Percentiles rank a stretch among this genome's conserved stretches.
phyloP scores from a whole-genome alignment of 2,329 filamentous ascomycete species.

The Aotearoamyces nothofagi region DNA sequence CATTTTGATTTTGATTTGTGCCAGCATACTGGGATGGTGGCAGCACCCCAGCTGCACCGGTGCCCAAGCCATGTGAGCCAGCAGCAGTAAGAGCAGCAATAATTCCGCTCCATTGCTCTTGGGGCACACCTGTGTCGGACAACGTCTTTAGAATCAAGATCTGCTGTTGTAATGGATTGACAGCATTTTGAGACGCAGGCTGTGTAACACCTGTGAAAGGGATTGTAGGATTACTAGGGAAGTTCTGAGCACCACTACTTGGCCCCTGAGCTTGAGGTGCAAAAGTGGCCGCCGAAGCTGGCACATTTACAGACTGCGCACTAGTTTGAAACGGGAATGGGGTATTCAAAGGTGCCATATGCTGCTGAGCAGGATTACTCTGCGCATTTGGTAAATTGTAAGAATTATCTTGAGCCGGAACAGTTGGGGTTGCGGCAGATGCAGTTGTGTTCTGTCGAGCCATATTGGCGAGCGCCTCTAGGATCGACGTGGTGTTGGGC shows the following conservation, averaged over 20 bases:
- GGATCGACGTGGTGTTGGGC: slow-evolving; percentile 48
- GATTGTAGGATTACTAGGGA: slow-evolving; percentile 21
- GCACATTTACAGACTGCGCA: slow-evolving; percentile 45
- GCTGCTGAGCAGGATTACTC: slow-evolving; percentile 23
- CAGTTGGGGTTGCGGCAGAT: slow-evolving; percentile 15
- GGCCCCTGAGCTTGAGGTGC: slow-evolving; percentile 14
- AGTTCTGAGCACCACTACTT: slow-evolving; percentile 24
- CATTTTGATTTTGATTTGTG: slow-evolving; percentile 25
- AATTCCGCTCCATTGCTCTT: slow-evolving; percentile 57
- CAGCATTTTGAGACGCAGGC: slow-evolving; percentile 19
- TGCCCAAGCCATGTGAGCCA: slow-evolving; percentile 10
- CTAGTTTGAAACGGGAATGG: slow-evolving; percentile 21
- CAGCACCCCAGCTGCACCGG: slow-evolving; percentile 19
- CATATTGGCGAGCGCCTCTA: slow-evolving; percentile 69
- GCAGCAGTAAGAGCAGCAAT: slow-evolving; percentile 34
- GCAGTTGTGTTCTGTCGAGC: slow-evolving; percentile 54
- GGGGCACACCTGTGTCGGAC: slow-evolving; percentile 57
- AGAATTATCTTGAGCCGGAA: slow-evolving; percentile 14
- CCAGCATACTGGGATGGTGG: slow-evolving; percentile 17
- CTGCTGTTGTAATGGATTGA: slow-evolving; percentile 46
- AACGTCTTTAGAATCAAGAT: slow-evolving; percentile 62
- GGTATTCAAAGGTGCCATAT: slow-evolving; percentile 13
- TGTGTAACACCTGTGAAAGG: slow-evolving; percentile 22
- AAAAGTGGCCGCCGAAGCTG: slow-evolving; percentile 18
- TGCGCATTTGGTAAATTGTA: slow-evolving; percentile 32